These are phyloP conservation scores for Inonotus obliquus DNA, from an alignment of 1,284 basidiomycete species.

Conservation along the genomic window DNA sequence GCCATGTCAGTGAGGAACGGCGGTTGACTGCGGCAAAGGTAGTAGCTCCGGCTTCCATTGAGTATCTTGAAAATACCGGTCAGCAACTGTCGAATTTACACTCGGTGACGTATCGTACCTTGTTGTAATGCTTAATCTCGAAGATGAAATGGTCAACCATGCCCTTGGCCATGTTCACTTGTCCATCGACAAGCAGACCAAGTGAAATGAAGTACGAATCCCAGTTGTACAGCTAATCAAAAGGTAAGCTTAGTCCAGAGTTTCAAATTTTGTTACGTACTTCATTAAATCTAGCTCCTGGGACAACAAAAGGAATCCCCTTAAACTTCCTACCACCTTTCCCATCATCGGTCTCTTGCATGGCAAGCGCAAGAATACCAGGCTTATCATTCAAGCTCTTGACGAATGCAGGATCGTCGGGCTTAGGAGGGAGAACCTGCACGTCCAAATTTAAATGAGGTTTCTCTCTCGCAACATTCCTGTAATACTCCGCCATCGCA, in stretches of 20 bases:
- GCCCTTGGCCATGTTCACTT: conserved; percentile 90
- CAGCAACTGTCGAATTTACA: conserved; percentile 11
- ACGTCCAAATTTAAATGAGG: conserved; percentile 91
- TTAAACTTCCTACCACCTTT: conserved; percentile 78
- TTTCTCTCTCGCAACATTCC: conserved; percentile 74
- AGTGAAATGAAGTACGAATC: conserved; percentile 94
- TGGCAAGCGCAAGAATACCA: conserved; percentile 91
- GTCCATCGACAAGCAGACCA: conserved; percentile 91
- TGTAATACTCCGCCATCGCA: conserved; percentile 92
- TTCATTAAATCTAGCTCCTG: conserved; percentile 97
- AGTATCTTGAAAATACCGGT: conserved; percentile 40
- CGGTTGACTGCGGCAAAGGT: conserved; percentile 93
- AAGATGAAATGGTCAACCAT: conserved; percentile 99
- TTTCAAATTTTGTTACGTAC: conserved; percentile 38
- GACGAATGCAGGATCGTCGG: conserved; percentile 86
- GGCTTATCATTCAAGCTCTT: conserved; percentile 93
- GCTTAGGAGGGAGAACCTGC: conserved; percentile 79
- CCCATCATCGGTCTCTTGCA: conserved; percentile 86
- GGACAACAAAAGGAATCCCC: conserved; percentile 95
- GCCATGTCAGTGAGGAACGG: conserved; percentile 99
- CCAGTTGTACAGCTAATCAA: conserved; percentile 79
- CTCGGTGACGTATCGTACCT: conserved; percentile 41
- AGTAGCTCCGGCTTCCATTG: conserved; percentile 81
- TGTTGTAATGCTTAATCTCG: conserved; percentile 97
- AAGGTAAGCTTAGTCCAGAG: not conserved